Evolutionary conservation across 2,329 filamentous ascomycete species (phyloP).

Genomic region (Scolecobasidium constrictum): DNA sequence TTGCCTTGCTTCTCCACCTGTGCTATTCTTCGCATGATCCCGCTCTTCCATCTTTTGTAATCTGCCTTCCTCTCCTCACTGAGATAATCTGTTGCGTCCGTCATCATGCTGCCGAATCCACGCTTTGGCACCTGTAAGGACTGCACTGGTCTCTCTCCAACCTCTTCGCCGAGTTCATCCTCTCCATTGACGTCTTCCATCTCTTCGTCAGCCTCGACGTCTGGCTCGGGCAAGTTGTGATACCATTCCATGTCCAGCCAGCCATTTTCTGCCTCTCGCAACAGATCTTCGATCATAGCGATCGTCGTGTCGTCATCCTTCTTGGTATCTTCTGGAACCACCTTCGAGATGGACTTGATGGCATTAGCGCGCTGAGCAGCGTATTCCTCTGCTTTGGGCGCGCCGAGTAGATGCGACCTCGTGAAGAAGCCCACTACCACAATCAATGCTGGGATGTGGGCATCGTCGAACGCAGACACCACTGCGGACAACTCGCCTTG

Average conservation of each 20-base stretch:
- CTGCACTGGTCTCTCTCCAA: conserved; percentile 15
- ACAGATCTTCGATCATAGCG: conserved; percentile 24
- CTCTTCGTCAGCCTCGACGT: conserved; percentile 26
- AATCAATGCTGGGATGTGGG: conserved; percentile 42
- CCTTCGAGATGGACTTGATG: conserved; percentile 29
- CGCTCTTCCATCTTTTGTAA: conserved; percentile 54
- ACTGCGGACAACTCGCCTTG: not conserved
- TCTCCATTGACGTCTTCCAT: conserved; percentile 30
- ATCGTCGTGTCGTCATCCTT: conserved; percentile 25
- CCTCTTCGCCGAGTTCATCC: conserved; percentile 11
- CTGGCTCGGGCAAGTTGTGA: conserved; percentile 9
- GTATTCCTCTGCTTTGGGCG: conserved; percentile 8
- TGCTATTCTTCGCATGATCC: conserved; percentile 33
- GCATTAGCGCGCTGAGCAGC: not conserved
- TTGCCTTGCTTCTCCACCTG: too few relatives aligned
- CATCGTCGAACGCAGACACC: not conserved
- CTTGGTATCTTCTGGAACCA: conserved; percentile 35
- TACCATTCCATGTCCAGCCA: conserved; percentile 16
- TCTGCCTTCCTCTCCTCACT: conserved; percentile 51
- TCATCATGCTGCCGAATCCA: conserved; percentile 58
- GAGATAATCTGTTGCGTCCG: conserved; percentile 62
- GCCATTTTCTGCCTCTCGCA: conserved; percentile 7
- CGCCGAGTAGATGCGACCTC: conserved; percentile 35
- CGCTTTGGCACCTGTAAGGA: conserved; percentile 21
- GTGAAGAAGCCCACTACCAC: conserved; percentile 53